phyloP scores from a whole-genome alignment of 345 rosid species.

The Psidium friedrichsthalianum region DNA sequence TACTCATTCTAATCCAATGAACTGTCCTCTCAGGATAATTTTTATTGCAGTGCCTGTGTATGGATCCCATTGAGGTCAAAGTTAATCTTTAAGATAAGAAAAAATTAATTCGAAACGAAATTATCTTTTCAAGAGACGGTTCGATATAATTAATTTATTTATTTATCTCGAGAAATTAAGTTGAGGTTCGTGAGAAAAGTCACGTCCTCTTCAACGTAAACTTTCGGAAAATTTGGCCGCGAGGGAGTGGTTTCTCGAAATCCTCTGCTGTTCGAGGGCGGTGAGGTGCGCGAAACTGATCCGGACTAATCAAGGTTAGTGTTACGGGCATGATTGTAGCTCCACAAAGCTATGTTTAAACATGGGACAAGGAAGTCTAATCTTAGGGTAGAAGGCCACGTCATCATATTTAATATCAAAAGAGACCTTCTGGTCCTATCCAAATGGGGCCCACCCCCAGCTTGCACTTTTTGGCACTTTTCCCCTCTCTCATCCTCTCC shows the following conservation, averaged over 20 bases:
- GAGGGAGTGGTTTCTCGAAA: neutral
- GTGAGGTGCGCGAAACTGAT: neutral
- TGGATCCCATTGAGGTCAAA: neutral
- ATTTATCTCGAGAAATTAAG: neutral
- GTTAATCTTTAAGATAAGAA: neutral
- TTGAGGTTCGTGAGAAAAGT: neutral
- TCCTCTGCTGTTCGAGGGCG: neutral
- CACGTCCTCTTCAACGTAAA: neutral
- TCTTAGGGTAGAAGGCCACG: neutral
- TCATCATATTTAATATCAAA: neutral
- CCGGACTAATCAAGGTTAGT: neutral
- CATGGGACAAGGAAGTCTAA: neutral
- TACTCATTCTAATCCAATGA: neutral
- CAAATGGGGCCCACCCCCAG: neutral
- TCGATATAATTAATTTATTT: neutral
- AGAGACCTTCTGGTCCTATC: neutral
- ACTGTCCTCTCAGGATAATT: neutral
- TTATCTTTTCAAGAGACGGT: fast-evolving
- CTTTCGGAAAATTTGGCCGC: neutral
- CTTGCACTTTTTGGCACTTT: slow-evolving; percentile 3
- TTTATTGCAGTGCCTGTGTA: neutral
- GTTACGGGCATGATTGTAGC: neutral
- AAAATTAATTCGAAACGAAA: neutral
- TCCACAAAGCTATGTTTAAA: neutral
- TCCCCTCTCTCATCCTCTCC: neutral